Evolutionary conservation across 2,329 filamentous ascomycete genomes (phyloP).

Genomic region (Penicillium sp.): DNA sequence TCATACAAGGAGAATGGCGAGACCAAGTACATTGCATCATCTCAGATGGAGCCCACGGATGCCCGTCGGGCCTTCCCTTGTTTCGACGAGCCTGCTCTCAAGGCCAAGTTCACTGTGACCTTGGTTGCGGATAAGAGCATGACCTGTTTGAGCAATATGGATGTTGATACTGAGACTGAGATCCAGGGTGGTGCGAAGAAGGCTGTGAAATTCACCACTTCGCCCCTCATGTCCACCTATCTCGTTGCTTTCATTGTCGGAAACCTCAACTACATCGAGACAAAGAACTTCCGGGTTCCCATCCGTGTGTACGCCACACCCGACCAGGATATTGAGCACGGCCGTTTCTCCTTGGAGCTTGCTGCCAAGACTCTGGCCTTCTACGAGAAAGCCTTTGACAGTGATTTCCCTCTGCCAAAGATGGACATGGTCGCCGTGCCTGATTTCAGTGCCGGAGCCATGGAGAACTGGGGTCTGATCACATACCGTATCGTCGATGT

Average conservation of each 20-base stretch:
- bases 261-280: conserved; percentile 91
- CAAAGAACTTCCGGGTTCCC: conserved; percentile 83
- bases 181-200: conserved; percentile 70
- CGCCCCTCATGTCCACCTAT: conserved; percentile 94
- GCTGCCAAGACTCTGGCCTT: conserved; percentile 87
- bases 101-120: conserved; percentile 88
- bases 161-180: conserved; percentile 75
- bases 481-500: conserved; percentile 93
- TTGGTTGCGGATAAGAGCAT: conserved; percentile 85
- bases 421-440: conserved; percentile 97
- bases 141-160: conserved; percentile 96
- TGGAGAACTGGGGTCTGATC: conserved; percentile 98
- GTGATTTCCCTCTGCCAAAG: conserved; percentile 81
- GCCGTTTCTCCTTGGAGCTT: conserved; percentile 83
- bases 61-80: conserved; percentile 90
- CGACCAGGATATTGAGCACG: conserved; percentile 85
- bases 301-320: conserved; percentile 92
- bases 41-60: conserved; percentile 96
- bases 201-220: conserved; percentile 87
- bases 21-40: conserved; percentile 79
- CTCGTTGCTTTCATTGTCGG: conserved; percentile 91
- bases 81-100: conserved; percentile 92
- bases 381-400: conserved; percentile 93
- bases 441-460: conserved; percentile 91
- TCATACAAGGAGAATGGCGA: conserved; percentile 86